Base-by-base conservation (phyloP, 495 filamentous ascomycete species). In the Lasiosphaeria hispida region DNA sequence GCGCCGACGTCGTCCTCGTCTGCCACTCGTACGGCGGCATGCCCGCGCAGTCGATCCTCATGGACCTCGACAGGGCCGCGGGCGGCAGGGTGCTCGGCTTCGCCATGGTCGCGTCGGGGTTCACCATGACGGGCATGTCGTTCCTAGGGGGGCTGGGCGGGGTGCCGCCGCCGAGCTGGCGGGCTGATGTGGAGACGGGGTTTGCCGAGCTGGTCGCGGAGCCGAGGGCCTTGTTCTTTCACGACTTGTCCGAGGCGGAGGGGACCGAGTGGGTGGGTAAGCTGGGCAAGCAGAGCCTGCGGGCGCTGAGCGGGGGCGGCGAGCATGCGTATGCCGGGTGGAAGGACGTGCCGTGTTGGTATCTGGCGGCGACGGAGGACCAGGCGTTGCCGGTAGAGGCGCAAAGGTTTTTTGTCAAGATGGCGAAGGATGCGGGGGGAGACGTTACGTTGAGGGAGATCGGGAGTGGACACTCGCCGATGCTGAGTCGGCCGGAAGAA, bases 1-100 rank as follows among this genome's bases (percentile, higher is more conserved):
- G 77, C 5, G 66, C 67, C 47, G 74, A 82, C 57, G 70, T 83
- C 13, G 67, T 83, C 5, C 56, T 83, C 13, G 63, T 81, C 4
- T 71, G 64, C 13, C 80, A 83, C 61, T 79, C 77, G 38, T 84
- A 81, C 69, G 72, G 80, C 33, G 82, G 81, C 5, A 55, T 79
- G 10, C 77, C 81, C 0, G 78, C 76, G 7, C 73, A 67, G 61
- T 79, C 75, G 50, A 78, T 73, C 13, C 58, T 69, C 10, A 48
- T 62, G 10, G 17, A 14, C 5, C 30, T 39, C 1, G 7, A 6
- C 9, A 18, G 30, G 39, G 44, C 34, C 3, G 34, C 42, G 35
- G 17, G 41, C 10, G 70, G 70, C 19, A 53, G 61, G 38, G 72
- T 72, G 19, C 51, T 69, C 30, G 72, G 72, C 50, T 47, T 72